phyloP scores from a whole-genome alignment of 2,329 filamentous ascomycete species.

The Clonostachys solani region DNA sequence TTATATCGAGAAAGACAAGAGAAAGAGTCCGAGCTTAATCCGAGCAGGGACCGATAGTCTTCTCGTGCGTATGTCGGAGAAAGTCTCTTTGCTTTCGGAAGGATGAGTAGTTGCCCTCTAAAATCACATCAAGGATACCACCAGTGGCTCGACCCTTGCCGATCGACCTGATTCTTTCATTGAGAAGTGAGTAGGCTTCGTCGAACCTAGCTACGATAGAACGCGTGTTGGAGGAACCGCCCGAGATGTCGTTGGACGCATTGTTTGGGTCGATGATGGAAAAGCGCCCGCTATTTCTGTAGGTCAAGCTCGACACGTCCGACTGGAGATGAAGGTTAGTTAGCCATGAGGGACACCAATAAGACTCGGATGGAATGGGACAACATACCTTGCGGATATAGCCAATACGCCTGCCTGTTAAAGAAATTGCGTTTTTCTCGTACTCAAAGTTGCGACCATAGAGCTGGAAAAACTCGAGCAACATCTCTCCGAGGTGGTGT shows the following conservation, averaged over 20 bases:
- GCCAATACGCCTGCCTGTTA: slow-evolving; percentile 43
- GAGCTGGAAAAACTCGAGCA: slow-evolving; percentile 84
- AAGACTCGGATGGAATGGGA: not conserved
- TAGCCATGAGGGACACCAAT: not conserved
- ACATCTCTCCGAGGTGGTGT: slow-evolving; percentile 71
- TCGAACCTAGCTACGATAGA: slow-evolving; percentile 68
- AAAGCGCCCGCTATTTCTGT: slow-evolving; percentile 63
- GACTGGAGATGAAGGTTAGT: slow-evolving; percentile 21
- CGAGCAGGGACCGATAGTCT: slow-evolving; percentile 24
- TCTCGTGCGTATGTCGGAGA: slow-evolving; percentile 48
- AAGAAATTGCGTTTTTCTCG: slow-evolving; percentile 63
- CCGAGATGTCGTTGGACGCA: slow-evolving; percentile 80
- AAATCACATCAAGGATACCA: slow-evolving; percentile 62
- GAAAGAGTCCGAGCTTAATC: slow-evolving; percentile 11
- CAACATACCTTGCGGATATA: slow-evolving; percentile 72
- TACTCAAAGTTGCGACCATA: slow-evolving; percentile 83
- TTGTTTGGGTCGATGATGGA: slow-evolving; percentile 93
- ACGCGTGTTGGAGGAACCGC: slow-evolving; percentile 69
- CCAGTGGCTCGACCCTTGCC: slow-evolving; percentile 18
- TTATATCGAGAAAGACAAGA: not conserved
- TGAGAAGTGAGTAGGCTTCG: slow-evolving; percentile 36
- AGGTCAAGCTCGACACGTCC: slow-evolving; percentile 38
- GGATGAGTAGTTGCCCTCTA: slow-evolving; percentile 74
- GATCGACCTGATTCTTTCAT: slow-evolving; percentile 26
- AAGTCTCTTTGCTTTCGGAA: slow-evolving; percentile 67